These are phyloP conservation scores for Luvunga scandens DNA, from an alignment of 345 rosid species.

Conservation along the genomic window DNA sequence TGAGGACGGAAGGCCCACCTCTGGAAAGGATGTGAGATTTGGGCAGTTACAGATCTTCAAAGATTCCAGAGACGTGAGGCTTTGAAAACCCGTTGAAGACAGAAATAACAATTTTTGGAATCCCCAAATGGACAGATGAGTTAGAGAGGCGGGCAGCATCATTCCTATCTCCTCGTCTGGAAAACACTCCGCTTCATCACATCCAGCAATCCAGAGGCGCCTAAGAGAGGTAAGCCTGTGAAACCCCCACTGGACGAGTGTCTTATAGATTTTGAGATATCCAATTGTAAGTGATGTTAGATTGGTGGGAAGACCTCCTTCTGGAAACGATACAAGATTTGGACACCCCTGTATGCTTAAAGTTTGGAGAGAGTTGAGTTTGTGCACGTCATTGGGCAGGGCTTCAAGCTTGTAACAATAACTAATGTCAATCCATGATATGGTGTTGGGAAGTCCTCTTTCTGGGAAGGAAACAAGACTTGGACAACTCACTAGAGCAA, in stretches of 20 bases:
- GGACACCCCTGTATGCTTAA: rapidly evolving
- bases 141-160: background rate
- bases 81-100: background rate
- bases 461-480: background rate
- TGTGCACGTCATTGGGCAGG: background rate
- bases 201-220: rapidly evolving
- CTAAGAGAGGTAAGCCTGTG: background rate
- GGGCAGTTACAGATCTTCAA: rapidly evolving
- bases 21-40: background rate
- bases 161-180: background rate
- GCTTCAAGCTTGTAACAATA: background rate
- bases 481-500: rapidly evolving
- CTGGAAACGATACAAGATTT: background rate
- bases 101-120: background rate
- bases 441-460: background rate
- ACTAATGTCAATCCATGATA: rapidly evolving
- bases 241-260: background rate
- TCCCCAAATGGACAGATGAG: rapidly evolving
- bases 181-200: background rate
- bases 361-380: background rate
- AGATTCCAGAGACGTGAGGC: background rate
- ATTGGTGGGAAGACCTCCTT: background rate
- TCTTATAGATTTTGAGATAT: background rate
- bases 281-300: background rate
- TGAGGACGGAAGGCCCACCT: background rate